Evolutionary conservation across 2,329 filamentous ascomycete genomes (phyloP).

Genomic region (Paraconiothyrium brasiliense): DNA sequence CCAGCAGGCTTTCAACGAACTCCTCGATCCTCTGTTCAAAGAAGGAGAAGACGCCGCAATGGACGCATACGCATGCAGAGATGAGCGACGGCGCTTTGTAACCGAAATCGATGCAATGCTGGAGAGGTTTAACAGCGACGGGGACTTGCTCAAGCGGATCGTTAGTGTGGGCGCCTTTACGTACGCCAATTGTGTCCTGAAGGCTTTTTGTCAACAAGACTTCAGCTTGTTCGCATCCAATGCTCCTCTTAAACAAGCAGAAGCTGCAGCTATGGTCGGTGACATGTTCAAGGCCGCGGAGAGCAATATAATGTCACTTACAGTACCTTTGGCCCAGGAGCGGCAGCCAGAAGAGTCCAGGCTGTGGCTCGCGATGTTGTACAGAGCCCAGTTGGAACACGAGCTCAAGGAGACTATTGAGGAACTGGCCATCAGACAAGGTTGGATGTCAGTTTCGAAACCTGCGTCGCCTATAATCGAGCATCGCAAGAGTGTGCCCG

Average conservation of each 20-base stretch:
- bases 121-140: constrained; percentile 26
- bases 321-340: constrained; percentile 21
- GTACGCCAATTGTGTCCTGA: constrained; percentile 38
- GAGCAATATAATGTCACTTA: constrained; percentile 20
- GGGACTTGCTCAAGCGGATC: constrained; percentile 27
- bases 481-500: not conserved
- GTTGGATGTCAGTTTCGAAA: constrained; percentile 26
- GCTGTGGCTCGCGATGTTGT: constrained; percentile 38
- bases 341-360: constrained; percentile 24
- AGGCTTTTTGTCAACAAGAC: constrained; percentile 26
- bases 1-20: constrained; percentile 91
- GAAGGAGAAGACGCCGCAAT: constrained; percentile 80
- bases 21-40: constrained; percentile 87
- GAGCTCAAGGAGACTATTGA: constrained; percentile 32
- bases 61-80: constrained; percentile 61
- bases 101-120: constrained; percentile 32
- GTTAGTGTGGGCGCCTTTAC: constrained; percentile 36
- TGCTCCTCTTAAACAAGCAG: constrained; percentile 9
- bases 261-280: constrained; percentile 17
- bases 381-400: constrained; percentile 29
- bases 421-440: constrained; percentile 21
- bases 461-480: not conserved
- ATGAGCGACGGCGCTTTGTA: constrained; percentile 37
- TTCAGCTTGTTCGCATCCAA: not conserved
- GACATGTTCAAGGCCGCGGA: constrained; percentile 29